phyloP scores from a whole-genome alignment of 2,329 filamentous ascomycete genomes.

The Fusarium protoensiforme region DNA sequence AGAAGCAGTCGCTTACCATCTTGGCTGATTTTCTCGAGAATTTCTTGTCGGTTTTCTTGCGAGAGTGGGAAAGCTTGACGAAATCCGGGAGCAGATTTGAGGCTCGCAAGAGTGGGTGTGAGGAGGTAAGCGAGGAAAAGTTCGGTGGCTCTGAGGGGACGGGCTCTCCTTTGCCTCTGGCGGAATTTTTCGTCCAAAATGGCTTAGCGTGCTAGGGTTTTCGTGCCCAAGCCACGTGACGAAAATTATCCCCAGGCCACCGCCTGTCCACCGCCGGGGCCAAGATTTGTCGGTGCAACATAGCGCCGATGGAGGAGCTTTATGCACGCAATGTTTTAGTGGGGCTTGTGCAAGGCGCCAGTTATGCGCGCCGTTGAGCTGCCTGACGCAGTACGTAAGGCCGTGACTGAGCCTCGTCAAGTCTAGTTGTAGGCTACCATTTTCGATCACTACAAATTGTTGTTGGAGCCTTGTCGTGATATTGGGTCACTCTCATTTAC shows the following conservation, averaged over 20 bases:
- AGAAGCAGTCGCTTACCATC: slow-evolving; percentile 69
- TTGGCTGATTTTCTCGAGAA: slow-evolving; percentile 67
- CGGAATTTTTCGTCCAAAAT: slow-evolving; percentile 52
- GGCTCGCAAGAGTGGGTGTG: slow-evolving; percentile 60
- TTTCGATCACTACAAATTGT: slow-evolving; percentile 14
- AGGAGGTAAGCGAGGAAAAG: slow-evolving; percentile 62
- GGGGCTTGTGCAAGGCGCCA: slow-evolving; percentile 25
- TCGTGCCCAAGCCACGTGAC: slow-evolving; percentile 52
- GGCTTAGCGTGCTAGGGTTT: slow-evolving; percentile 54
- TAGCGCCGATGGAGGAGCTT: slow-evolving; percentile 24
- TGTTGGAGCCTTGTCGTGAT: not conserved
- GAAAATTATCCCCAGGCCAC: not conserved
- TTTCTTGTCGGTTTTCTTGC: slow-evolving; percentile 56
- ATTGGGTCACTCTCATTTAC: not conserved
- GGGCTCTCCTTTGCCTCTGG: slow-evolving; percentile 48
- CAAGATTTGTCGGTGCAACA: slow-evolving; percentile 28
- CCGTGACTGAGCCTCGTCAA: slow-evolving; percentile 14
- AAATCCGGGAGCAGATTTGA: slow-evolving; percentile 68
- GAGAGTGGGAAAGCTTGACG: slow-evolving; percentile 61
- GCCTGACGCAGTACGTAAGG: slow-evolving; percentile 33
- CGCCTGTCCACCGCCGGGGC: slow-evolving; percentile 4
- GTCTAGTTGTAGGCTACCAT: slow-evolving; percentile 24
- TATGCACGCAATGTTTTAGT: slow-evolving; percentile 30
- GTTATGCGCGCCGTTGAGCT: slow-evolving; percentile 31
- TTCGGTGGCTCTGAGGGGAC: slow-evolving; percentile 55